phyloP scores from a whole-genome alignment of 1,284 basidiomycete genomes.

The Neolentinus lepideus region DNA sequence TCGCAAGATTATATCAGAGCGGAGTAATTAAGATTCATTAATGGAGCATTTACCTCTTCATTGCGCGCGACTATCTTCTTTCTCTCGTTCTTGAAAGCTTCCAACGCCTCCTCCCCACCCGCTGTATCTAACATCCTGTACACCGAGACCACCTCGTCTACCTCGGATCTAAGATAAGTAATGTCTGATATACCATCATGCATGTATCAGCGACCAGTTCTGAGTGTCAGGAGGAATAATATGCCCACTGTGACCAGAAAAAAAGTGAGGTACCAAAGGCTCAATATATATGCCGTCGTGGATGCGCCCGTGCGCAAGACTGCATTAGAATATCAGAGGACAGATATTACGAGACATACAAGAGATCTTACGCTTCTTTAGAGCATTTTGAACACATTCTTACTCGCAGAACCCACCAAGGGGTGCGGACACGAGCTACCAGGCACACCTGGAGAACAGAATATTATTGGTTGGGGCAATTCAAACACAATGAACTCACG shows the following conservation, averaged over 20 bases:
- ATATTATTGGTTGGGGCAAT: neutral
- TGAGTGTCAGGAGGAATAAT: no score
- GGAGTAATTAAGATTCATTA: no score
- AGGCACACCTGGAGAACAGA: neutral
- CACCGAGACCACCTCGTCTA: neutral
- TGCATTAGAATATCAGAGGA: neutral
- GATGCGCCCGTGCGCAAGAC: neutral
- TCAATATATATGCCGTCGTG: neutral
- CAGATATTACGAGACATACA: neutral
- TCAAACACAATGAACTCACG: neutral
- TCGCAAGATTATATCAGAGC: neutral
- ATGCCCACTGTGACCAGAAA: no score
- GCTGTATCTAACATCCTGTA: neutral
- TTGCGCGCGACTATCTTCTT: neutral
- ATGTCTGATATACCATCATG: neutral
- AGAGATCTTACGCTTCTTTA: neutral
- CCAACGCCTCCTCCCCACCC: neutral
- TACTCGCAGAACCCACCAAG: neutral
- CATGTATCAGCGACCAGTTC: neutral
- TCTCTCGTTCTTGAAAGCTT: neutral
- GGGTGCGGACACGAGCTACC: neutral
- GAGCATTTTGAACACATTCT: neutral
- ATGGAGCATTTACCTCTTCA: neutral
- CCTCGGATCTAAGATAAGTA: neutral
- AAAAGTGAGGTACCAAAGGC: no score